phyloP scores from a whole-genome alignment of 2,329 filamentous ascomycete species.

The Helotiales sp. region DNA sequence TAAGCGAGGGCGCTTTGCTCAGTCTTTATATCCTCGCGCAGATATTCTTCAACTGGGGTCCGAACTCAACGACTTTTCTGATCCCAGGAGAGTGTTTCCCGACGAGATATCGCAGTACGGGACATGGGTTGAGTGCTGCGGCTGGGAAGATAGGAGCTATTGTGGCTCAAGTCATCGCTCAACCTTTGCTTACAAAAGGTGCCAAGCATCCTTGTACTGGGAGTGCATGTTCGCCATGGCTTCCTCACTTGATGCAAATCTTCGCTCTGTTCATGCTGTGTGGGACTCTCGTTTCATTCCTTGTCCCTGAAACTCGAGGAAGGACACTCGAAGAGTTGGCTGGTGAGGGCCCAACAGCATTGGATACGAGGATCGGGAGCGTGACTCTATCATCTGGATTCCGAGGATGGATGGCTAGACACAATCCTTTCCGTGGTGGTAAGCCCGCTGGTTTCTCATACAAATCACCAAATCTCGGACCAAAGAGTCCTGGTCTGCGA shows the following conservation, averaged over 20 bases:
- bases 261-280: constrained; percentile 80
- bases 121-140: constrained; percentile 64
- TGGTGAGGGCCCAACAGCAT: constrained; percentile 47
- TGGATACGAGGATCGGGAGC: constrained; percentile 6
- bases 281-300: constrained; percentile 65
- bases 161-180: constrained; percentile 64
- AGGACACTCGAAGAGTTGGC: constrained; percentile 71
- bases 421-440: constrained; percentile 25
- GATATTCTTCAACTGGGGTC: constrained; percentile 67
- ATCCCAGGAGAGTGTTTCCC: constrained; percentile 66
- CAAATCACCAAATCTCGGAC: constrained; percentile 13
- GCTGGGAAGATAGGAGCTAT: constrained; percentile 52
- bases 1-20: constrained; percentile 51
- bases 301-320: constrained; percentile 78
- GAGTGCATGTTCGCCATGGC: constrained; percentile 54
- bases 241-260: constrained; percentile 74
- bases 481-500: constrained; percentile 20
- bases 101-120: constrained; percentile 61
- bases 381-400: neutral
- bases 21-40: constrained; percentile 64
- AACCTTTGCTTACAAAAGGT: constrained; percentile 60
- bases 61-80: constrained; percentile 67
- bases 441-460: constrained; percentile 26
- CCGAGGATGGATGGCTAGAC: constrained; percentile 7
- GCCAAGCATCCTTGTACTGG: constrained; percentile 50